Base-by-base conservation (phyloP, 75 land plant genomes). In the Pinus taeda region DNA sequence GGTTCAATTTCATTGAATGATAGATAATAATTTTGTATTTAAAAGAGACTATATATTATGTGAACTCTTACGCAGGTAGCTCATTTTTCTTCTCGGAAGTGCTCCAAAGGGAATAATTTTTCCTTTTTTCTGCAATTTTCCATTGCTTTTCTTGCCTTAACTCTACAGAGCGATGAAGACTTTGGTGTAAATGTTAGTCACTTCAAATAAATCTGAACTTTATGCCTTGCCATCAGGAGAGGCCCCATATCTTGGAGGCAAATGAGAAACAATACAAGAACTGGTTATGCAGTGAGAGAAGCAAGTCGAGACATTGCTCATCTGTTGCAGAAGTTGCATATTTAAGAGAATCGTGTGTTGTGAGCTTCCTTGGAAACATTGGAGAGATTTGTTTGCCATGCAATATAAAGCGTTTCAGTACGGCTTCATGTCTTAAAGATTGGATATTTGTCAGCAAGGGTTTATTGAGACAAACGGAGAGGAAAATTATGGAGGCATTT, bases 371-470 rank as follows among this genome's bases (percentile, higher is more conserved):
- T 75, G 77, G 49, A 36, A 75, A 61, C 15, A 75, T 75, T 64
- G 77, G 77, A 75, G 77, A 75, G 53, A 60, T 75, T 14, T 61
- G 53, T 65, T 62, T 75, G 22, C 77, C 42, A 18, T 15, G 4
- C 18, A 36, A 75, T 5, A 4, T 33, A 37, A 60, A 18, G 22
- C n/a, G 60, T 30, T 21, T 8, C 0, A 21, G 20, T 64, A n/a
- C 24, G n/a, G n/a, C 37, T 26, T 33, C 70, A 36, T 36, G 17
- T 37, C 4, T 75, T n/a, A 63, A 75, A 21, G 53, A 75, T 61
- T 60, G 77, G 63, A 5, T 75, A 60, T 75, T 75, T 75, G 24
- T 75, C n/a, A 64, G 71, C 15, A 75, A 75, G 53, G 20, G 13
- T 75, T 37, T 62, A n/a, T 14, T 12, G 73, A 24, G 73, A 13